These are phyloP conservation scores for Cytospora schulzeri DNA, from an alignment of 2,329 filamentous ascomycete genomes.

Conservation along the genomic window DNA sequence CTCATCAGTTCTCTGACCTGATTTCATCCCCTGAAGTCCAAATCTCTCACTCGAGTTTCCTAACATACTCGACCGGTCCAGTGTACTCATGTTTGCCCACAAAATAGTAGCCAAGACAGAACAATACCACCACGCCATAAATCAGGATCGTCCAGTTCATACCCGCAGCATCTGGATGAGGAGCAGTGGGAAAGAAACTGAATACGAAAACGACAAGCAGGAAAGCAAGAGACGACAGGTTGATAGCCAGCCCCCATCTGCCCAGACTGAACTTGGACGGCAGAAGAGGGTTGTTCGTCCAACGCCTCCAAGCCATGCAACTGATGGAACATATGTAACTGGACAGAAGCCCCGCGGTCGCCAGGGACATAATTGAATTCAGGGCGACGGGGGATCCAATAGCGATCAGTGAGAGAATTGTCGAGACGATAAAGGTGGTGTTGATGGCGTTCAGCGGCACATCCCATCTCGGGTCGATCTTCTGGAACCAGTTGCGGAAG, in stretches of 20 bases:
- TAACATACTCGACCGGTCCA: constrained; percentile 10
- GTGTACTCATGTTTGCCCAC: constrained; percentile 1
- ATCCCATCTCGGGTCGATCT: constrained; percentile 27
- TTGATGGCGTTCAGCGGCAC: constrained; percentile 28
- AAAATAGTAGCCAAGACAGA: constrained; percentile 20
- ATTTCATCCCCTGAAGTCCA: neutral
- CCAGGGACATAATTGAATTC: constrained; percentile 27
- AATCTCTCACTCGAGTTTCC: neutral
- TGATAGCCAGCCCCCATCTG: constrained; percentile 19
- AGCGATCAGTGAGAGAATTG: constrained; percentile 20
- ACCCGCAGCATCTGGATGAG: constrained; percentile 2
- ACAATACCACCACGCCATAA: constrained; percentile 19
- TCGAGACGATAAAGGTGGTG: constrained; percentile 14
- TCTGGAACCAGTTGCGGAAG: constrained; percentile 34
- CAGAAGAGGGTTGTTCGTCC: constrained; percentile 34
- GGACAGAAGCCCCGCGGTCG: constrained; percentile 23
- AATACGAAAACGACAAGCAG: constrained; percentile 23
- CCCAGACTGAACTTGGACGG: constrained; percentile 24
- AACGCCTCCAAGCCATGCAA: constrained; percentile 37
- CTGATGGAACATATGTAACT: constrained; percentile 27
- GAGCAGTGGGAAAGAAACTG: constrained; percentile 23
- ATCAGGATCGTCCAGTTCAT: constrained; percentile 29
- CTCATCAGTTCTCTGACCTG: neutral
- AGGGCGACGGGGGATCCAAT: constrained; percentile 21
- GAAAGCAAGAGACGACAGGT: constrained; percentile 23